Conservation (phyloP, 148 eudicot genomes). For the Camellia lanceoleosa region DNA sequence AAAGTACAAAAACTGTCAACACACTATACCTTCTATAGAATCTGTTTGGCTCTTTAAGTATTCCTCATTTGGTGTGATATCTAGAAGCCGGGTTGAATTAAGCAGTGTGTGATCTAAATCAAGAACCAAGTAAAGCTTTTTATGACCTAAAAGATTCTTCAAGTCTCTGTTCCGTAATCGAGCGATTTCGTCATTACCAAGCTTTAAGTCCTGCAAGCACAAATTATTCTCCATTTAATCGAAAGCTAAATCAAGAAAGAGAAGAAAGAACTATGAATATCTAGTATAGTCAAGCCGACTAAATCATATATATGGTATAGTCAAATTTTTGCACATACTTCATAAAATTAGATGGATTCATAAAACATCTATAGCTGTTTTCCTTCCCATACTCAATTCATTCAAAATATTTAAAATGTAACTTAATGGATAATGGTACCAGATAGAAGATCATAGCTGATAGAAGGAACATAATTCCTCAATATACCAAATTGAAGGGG, state of each 20-base stretch:
- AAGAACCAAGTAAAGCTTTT: constrained; percentile 77
- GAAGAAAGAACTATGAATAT: background rate
- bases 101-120: constrained; percentile 94
- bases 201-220: constrained; percentile 58
- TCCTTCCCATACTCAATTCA: background rate
- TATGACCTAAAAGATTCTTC: constrained; percentile 49
- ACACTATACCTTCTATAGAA: constrained; percentile 61
- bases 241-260: background rate
- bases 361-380: background rate
- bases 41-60: constrained; percentile 51
- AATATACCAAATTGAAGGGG: background rate
- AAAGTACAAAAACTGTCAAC: background rate
- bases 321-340: background rate
- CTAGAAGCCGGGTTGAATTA: constrained; percentile 69
- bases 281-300: background rate
- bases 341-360: background rate
- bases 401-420: too few species aligned
- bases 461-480: background rate
- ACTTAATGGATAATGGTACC: background rate
- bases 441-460: background rate
- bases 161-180: constrained; percentile 68
- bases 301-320: background rate
- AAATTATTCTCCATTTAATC: background rate
- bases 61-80: constrained; percentile 60
- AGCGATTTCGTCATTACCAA: constrained; percentile 59